Conservation (phyloP, 345 rosid species). For the Eucalyptus globulus region DNA sequence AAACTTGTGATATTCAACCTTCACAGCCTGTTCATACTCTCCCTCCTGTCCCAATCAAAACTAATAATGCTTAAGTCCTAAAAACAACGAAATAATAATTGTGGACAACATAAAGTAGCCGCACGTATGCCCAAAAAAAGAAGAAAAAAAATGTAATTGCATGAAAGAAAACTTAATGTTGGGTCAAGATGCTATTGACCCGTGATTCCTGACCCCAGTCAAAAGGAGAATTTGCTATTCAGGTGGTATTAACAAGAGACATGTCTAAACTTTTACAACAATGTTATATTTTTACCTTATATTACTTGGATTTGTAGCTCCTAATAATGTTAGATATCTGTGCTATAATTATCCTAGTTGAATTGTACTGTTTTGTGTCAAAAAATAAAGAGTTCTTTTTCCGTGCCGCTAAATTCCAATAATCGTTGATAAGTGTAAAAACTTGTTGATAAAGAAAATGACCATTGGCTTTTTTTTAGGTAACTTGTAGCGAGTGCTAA, state of each 20-base stretch:
- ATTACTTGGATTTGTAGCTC: neutral
- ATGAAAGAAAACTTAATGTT: neutral
- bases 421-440: no score
- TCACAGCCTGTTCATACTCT: neutral
- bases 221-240: neutral
- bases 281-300: neutral
- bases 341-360: neutral
- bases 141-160: neutral
- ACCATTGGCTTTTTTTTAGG: no score
- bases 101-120: neutral
- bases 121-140: neutral
- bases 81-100: neutral
- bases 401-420: no score
- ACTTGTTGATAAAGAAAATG: neutral
- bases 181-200: neutral
- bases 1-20: neutral
- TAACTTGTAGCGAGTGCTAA: neutral
- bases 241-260: neutral
- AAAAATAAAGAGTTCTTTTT: no score
- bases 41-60: neutral
- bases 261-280: neutral
- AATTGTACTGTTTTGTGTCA: neutral
- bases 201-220: neutral
- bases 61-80: neutral
- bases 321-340: neutral